Base-by-base conservation (phyloP, 805 yeast genomes). In the Candida peoriensis region DNA sequence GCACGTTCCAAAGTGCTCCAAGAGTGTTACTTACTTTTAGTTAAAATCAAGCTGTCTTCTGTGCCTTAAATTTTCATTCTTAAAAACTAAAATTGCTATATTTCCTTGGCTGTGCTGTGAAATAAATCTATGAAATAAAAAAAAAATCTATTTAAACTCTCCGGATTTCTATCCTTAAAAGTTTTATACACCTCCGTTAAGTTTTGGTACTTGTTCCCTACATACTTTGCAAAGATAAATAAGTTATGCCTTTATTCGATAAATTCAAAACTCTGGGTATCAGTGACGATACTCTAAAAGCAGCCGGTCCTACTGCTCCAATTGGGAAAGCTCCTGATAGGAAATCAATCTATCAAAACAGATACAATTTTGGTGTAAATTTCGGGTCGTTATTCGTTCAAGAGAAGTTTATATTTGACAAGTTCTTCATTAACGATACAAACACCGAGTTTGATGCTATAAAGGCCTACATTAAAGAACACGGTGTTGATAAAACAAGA, bases 361-460 rank as follows among this genome's bases (percentile, higher is more conserved):
- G 93, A 34, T 62, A 62, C 46, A 84, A 85, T 52, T 78, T 74
- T 52, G 97, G 96, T 6, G 95, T 85, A 21, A 89, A 88, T 57
- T 62, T 89, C 26, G 97, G 97, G 0, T 72, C 88, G 0, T 58
- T 81, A 38, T 89, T 88, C 55, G 79, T 88, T 2, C 66, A 76
- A 30, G 97, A 89, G 53, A 78, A 77, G 47, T 89, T 85, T 78
- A 84, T 87, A 23, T 82, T 61, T 55, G 81, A 73, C 36, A 63
- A 69, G 26, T 58, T 80, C 37, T 83, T 84, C 48, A 66, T 71
- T 4, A 75, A 74, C 15, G 72, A 72, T 18, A 68, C 84, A 2
- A 70, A 61, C 7, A 72, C 75, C 26, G 98, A 90, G 59, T 71
- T 80, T 37, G 89, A 82, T 27, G 96, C 88, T 0, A 78, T 81